Evolutionary conservation across 1,284 basidiomycete genomes (phyloP).

Genomic region (Sphaerobolus stellatus): DNA sequence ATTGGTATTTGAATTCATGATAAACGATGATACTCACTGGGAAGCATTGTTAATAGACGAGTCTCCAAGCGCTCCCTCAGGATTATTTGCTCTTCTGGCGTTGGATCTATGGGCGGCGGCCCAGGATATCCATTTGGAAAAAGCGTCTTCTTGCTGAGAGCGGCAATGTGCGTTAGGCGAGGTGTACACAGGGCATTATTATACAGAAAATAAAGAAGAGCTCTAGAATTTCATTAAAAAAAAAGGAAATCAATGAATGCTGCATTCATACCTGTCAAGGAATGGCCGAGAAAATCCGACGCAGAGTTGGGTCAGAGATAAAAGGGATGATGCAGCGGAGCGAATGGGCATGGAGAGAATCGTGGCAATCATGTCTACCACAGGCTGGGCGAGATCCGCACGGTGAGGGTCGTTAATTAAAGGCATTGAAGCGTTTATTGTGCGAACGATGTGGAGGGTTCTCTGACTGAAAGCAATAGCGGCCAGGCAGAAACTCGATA

Average conservation of each 20-base stretch:
- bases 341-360: constrained; percentile 48
- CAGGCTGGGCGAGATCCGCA: constrained; percentile 17
- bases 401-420: constrained; percentile 12
- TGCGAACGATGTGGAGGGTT: constrained; percentile 58
- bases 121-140: constrained; percentile 83
- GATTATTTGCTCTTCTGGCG: constrained; percentile 62
- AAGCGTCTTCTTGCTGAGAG: constrained; percentile 58
- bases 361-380: constrained; percentile 46
- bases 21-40: constrained; percentile 37
- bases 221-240: constrained; percentile 33
- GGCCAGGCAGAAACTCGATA: constrained; percentile 66
- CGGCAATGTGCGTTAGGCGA: constrained; percentile 44
- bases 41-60: constrained; percentile 45
- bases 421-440: constrained; percentile 49
- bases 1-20: constrained; percentile 24
- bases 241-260: constrained; percentile 11
- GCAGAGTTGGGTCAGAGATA: constrained; percentile 27
- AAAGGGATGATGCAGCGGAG: constrained; percentile 11
- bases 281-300: constrained; percentile 21
- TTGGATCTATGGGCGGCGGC: constrained; percentile 63
- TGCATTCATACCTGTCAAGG: constrained; percentile 13
- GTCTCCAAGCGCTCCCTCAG: constrained; percentile 53
- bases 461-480: constrained; percentile 70
- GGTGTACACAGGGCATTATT: constrained; percentile 51
- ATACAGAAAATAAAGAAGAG: constrained; percentile 63